Conservation (phyloP, 495 filamentous ascomycete genomes). For the Hypoxylon lenormandii region DNA sequence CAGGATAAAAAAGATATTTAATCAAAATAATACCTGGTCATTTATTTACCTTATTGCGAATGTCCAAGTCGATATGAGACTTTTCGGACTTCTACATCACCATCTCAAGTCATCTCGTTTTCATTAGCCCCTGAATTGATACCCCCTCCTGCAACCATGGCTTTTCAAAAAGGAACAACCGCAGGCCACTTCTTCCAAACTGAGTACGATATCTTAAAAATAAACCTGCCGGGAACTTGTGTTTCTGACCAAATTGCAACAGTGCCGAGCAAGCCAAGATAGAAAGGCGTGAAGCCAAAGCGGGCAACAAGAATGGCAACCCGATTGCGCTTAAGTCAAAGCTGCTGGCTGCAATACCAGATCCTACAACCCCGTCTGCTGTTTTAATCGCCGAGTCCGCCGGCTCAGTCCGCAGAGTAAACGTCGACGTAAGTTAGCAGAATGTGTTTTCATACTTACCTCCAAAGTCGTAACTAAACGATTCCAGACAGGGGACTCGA, state of each 20-base stretch:
- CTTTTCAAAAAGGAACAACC: constrained; percentile 47
- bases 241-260: constrained; percentile 32
- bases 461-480: constrained; percentile 6
- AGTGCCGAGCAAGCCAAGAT: constrained; percentile 79
- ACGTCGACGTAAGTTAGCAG: constrained; percentile 75
- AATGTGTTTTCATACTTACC: neutral
- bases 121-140: constrained; percentile 17
- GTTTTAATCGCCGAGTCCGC: constrained; percentile 86
- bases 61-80: neutral
- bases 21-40: neutral
- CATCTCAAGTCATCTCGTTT: neutral
- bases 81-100: neutral
- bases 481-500: constrained; percentile 50
- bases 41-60: neutral
- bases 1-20: constrained; percentile 5
- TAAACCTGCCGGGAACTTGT: neutral
- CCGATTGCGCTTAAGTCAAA: constrained; percentile 86
- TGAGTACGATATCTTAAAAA: constrained; percentile 65
- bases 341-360: constrained; percentile 78
- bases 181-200: constrained; percentile 86
- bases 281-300: constrained; percentile 79
- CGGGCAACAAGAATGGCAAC: constrained; percentile 82
- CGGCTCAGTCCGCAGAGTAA: constrained; percentile 77
- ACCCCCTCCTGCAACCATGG: constrained; percentile 3
- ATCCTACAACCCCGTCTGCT: constrained; percentile 69